Conservation (phyloP, 1,284 basidiomycete species). For the Fomitopsis betulina region DNA sequence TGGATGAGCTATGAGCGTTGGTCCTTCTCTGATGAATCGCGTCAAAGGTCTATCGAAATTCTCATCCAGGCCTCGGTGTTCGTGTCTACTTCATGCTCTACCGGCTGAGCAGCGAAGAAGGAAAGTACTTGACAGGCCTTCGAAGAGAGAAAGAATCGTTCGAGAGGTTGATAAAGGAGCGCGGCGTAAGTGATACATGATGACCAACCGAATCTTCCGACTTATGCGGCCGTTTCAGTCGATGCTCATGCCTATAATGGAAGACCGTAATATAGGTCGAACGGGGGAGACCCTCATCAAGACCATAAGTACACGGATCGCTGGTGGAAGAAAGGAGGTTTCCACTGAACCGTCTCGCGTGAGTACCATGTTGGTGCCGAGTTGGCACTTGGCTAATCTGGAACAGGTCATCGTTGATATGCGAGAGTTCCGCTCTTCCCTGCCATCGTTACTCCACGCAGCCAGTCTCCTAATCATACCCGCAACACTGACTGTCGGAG, state of each 20-base stretch:
- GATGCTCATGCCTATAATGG: constrained; percentile 89
- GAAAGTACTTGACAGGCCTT: constrained; percentile 88
- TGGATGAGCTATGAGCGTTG: neutral
- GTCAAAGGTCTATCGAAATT: constrained; percentile 75
- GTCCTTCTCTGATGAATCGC: neutral
- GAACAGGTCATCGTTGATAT: constrained; percentile 92
- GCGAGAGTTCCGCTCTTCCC: constrained; percentile 91
- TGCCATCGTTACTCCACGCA: constrained; percentile 89
- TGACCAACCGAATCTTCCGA: neutral
- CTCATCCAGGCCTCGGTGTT: constrained; percentile 75
- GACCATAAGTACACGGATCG: constrained; percentile 84
- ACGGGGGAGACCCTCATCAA: constrained; percentile 65
- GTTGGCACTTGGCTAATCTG: neutral
- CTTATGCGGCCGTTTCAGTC: constrained; percentile 39
- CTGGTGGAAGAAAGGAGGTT: constrained; percentile 77
- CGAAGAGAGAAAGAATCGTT: constrained; percentile 94
- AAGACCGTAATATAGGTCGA: constrained; percentile 48
- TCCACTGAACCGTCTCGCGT: constrained; percentile 71
- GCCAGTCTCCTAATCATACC: constrained; percentile 81
- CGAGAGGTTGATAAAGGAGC: constrained; percentile 89
- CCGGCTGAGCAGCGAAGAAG: constrained; percentile 90
- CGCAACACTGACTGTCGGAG: constrained; percentile 90
- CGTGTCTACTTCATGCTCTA: constrained; percentile 98
- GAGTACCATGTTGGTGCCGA: constrained; percentile 11
- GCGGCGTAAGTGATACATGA: constrained; percentile 53